These are phyloP conservation scores for Dalbergia oliveri DNA, from an alignment of 306 rosid species.

Conservation along the genomic window DNA sequence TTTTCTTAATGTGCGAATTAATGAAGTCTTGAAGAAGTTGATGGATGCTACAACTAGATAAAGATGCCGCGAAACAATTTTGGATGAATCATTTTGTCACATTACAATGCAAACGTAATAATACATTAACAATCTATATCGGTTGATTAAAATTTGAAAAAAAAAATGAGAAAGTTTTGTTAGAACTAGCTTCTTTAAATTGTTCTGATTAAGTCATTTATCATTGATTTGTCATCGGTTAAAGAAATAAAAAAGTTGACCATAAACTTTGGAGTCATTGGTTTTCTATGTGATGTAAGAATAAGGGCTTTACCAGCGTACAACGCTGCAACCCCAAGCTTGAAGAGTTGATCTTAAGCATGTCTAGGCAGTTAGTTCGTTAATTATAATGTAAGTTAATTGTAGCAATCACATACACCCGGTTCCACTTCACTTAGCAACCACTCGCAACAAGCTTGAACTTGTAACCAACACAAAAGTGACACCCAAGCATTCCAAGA, in stretches of 20 bases:
- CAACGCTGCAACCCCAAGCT: not conserved
- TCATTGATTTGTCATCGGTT: not conserved
- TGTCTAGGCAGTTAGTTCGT: conserved; percentile 39
- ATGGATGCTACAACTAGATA: not conserved
- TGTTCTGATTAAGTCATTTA: not conserved
- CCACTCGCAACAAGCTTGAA: not conserved
- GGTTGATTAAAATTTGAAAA: not conserved
- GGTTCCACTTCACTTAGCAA: conserved; percentile 24
- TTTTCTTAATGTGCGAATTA: conserved; percentile 3
- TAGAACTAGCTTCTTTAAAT: not conserved
- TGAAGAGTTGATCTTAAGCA: conserved; percentile 42
- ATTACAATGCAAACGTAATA: not conserved
- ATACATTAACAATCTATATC: not conserved
- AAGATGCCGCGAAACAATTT: not conserved
- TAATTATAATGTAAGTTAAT: conserved; percentile 42
- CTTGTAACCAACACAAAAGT: not conserved
- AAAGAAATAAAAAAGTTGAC: too few relatives aligned
- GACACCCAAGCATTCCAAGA: not conserved
- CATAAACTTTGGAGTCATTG: not conserved
- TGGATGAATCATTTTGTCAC: conserved; percentile 7
- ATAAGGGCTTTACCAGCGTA: not conserved
- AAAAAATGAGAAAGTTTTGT: not conserved
- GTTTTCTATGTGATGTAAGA: not conserved
- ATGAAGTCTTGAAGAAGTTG: conserved; percentile 38
- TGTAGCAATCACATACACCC: conserved; percentile 16